phyloP scores from a whole-genome alignment of 306 rosid genomes.

The Vachellia pachyceras region DNA sequence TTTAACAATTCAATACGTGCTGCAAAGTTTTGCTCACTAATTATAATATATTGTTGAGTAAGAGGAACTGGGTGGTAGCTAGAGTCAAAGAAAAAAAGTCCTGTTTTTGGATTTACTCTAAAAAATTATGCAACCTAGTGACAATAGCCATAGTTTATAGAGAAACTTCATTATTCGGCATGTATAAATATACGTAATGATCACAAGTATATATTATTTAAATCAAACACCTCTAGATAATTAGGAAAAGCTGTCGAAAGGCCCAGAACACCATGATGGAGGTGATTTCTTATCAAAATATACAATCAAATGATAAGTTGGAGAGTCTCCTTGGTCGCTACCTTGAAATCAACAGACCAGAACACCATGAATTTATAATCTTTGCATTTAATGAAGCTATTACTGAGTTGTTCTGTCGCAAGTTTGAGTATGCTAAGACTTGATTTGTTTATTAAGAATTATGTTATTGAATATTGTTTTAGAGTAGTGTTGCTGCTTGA shows the following conservation, averaged over 20 bases:
- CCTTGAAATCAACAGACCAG: no score
- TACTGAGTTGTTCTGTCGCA: no score
- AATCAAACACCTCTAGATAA: conserved; percentile 78
- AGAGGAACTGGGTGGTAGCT: conserved; percentile 99
- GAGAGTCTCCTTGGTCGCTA: no score
- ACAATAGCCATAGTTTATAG: conserved; percentile 27
- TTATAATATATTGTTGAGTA: conserved; percentile 95
- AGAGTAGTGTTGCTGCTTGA: no score
- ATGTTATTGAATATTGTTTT: no score
- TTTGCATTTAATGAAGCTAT: no score
- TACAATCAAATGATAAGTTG: no score
- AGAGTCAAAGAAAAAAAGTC: conserved; percentile 96
- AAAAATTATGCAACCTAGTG: conserved; percentile 92
- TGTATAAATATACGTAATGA: conserved; percentile 31
- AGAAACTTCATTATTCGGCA: conserved; percentile 42
- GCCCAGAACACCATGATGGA: no score
- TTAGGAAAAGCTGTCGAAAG: conserved; percentile 97
- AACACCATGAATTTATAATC: no score
- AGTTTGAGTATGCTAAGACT: no score
- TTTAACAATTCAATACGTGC: conserved; percentile 86
- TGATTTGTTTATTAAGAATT: no score
- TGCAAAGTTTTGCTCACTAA: conserved; percentile 85
- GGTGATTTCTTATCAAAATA: no score
- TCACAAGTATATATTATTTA: conserved; percentile 32
- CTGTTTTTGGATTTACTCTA: conserved; percentile 89